A percentile compares a stretch with the other conserved stretches of the same genome.
phyloP scores from a whole-genome alignment of 371 early-diverging fungal genomes.

The Mortierella sp. region DNA sequence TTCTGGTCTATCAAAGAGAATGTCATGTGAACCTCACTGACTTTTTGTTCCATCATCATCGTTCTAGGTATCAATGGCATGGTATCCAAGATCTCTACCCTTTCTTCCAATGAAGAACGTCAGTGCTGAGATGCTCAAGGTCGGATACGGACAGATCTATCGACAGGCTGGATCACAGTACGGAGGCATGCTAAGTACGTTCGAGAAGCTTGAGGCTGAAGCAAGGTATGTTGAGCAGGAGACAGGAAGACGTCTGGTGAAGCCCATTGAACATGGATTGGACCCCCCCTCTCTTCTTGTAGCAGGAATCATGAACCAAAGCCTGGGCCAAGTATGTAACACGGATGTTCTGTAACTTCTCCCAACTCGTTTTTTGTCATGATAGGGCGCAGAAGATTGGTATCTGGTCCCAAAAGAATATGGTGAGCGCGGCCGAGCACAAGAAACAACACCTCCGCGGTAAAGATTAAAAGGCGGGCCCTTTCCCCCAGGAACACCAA shows the following conservation, averaged over 20 bases:
- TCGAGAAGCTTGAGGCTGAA: slow-evolving; percentile 62
- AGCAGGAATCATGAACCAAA: too few species aligned
- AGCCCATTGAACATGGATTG: too few species aligned
- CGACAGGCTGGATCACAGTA: slow-evolving; percentile 75
- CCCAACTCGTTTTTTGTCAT: too few species aligned
- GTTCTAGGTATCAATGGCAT: slow-evolving; percentile 71
- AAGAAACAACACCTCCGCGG: slow-evolving; percentile 50
- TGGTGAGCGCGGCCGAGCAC: slow-evolving; percentile 54
- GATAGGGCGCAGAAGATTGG: slow-evolving; percentile 39
- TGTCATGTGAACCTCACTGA: neutral
- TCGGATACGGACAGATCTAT: slow-evolving; percentile 78
- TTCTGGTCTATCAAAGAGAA: neutral
- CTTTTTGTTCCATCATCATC: too few species aligned
- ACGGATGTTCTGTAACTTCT: too few species aligned
- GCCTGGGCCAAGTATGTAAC: too few species aligned
- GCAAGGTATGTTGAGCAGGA: slow-evolving; percentile 75
- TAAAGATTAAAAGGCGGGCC: too few species aligned
- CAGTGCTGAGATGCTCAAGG: slow-evolving; percentile 73
- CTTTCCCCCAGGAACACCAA: too few species aligned
- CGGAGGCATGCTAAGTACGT: slow-evolving; percentile 58
- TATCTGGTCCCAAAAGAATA: slow-evolving; percentile 55
- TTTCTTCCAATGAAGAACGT: slow-evolving; percentile 66
- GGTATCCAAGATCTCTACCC: slow-evolving; percentile 58
- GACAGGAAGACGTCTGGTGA: too few species aligned
- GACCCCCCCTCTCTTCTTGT: too few species aligned